These are phyloP conservation scores for Populus deltoides DNA, from an alignment of 345 rosid genomes.

Conservation along the genomic window DNA sequence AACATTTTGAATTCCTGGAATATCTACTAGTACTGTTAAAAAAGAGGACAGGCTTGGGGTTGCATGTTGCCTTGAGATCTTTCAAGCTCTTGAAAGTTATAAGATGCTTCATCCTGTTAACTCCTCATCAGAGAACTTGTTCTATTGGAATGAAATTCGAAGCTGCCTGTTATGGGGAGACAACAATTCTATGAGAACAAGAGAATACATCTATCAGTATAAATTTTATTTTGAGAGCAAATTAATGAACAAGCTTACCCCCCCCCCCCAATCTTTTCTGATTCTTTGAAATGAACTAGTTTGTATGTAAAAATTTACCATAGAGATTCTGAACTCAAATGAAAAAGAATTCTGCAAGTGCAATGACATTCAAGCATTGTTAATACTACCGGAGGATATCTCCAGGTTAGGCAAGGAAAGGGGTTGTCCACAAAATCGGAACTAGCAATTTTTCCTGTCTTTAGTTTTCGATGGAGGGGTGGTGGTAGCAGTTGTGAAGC, in stretches of 20 bases:
- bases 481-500: slow-evolving; percentile 71
- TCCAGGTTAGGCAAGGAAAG: background rate
- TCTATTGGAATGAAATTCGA: background rate
- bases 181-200: background rate
- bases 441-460: background rate
- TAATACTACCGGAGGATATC: background rate
- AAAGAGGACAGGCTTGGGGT: background rate
- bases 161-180: background rate
- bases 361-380: background rate
- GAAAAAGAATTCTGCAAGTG: background rate
- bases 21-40: background rate
- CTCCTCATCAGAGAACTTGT: background rate
- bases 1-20: background rate
- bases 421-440: background rate
- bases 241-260: too few relatives aligned
- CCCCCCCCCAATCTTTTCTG: background rate
- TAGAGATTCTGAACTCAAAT: background rate
- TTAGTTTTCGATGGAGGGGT: slow-evolving; percentile 62
- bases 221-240: too few relatives aligned
- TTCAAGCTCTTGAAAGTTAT: background rate
- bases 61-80: background rate
- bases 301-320: background rate
- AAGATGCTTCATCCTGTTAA: background rate
- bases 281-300: background rate
- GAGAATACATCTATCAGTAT: background rate